Evolutionary conservation across 306 rosid species (phyloP), one percentile per base, ranked within the genome.

Genomic region (Prinsepia uniflora): DNA sequence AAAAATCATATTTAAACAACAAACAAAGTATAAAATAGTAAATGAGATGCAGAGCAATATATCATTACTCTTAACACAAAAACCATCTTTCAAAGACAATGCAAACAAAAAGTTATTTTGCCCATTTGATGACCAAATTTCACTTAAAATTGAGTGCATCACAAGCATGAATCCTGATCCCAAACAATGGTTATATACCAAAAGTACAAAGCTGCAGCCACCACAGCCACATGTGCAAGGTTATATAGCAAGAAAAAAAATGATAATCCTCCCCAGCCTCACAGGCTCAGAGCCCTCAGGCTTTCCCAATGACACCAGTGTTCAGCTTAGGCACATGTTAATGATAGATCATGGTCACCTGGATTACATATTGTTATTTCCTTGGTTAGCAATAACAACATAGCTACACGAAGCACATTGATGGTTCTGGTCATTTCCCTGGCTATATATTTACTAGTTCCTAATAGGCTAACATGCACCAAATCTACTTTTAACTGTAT

Each of bases 111-210:
- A n/a, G n/a, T n/a, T n/a, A n/a, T n/a, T n/a, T n/a, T n/a, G n/a
- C n/a, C n/a, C n/a, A n/a, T n/a, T n/a, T 64, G 82, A 84, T n/a
- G n/a, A n/a, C n/a, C n/a, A n/a, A n/a, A n/a, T n/a, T n/a, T n/a
- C n/a, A n/a, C n/a, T n/a, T n/a, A 81, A 89, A 89, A 80, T 89
- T 54, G 24, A 70, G 74, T 55, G 74, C 54, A 20, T 20, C 24
- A 70, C 54, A 42, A 42, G 39, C 44, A 34, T 0, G 3, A 14
- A 50, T 7, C 44, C 8, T 4, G 24, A 5, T 22, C 52, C 45
- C 36, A 65, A 20, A 2, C 15, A 24, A 46, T 14, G 6, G 9
- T 8, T 22, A n/a, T 14, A n/a, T 24, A 6, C 52, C 14, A 47
- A 18, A 72, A 13, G 50, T 12, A 18, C 18, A 18, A 18, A 10